phyloP scores from a whole-genome alignment of 2,329 filamentous ascomycete genomes.

The Exophiala dermatitidis region DNA sequence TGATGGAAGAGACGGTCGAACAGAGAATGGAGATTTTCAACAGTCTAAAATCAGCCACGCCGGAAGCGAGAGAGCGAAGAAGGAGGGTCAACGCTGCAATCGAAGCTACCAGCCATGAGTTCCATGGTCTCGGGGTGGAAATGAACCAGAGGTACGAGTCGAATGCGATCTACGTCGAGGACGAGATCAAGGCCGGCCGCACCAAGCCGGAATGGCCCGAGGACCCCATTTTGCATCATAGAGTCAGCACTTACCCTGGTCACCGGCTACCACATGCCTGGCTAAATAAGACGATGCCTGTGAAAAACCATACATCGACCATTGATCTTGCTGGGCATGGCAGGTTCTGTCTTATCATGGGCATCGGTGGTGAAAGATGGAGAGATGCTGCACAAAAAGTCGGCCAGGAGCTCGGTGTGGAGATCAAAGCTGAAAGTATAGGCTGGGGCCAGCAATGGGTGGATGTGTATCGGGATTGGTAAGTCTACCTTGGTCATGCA shows the following conservation, averaged over 20 bases:
- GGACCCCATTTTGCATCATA: constrained; percentile 40
- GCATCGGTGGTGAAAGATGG: constrained; percentile 52
- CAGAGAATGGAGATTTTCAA: constrained; percentile 37
- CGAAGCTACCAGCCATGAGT: constrained; percentile 42
- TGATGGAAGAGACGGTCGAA: constrained; percentile 35
- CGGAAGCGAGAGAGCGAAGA: constrained; percentile 36
- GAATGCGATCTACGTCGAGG: constrained; percentile 39
- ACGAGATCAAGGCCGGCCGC: constrained; percentile 33
- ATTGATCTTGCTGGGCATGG: constrained; percentile 55
- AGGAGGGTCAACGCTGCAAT: constrained; percentile 39
- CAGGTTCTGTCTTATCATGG: constrained; percentile 46
- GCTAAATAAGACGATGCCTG: constrained; percentile 47
- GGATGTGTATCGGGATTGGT: constrained; percentile 58
- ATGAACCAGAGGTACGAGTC: constrained; percentile 52
- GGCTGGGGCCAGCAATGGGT: constrained; percentile 55
- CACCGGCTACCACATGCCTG: constrained; percentile 56
- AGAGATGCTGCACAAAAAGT: constrained; percentile 43
- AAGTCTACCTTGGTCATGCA: constrained; percentile 1
- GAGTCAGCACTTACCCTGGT: constrained; percentile 52
- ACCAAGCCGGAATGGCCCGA: constrained; percentile 24
- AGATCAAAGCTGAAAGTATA: constrained; percentile 46
- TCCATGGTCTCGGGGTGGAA: constrained; percentile 51
- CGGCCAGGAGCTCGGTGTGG: constrained; percentile 37
- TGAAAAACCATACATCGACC: constrained; percentile 45
- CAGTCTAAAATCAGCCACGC: constrained; percentile 37